Percentiles rank a stretch among this genome's conserved stretches.
Evolutionary conservation across 2,329 filamentous ascomycete genomes (phyloP).

Genomic region (Catunica adiposa): DNA sequence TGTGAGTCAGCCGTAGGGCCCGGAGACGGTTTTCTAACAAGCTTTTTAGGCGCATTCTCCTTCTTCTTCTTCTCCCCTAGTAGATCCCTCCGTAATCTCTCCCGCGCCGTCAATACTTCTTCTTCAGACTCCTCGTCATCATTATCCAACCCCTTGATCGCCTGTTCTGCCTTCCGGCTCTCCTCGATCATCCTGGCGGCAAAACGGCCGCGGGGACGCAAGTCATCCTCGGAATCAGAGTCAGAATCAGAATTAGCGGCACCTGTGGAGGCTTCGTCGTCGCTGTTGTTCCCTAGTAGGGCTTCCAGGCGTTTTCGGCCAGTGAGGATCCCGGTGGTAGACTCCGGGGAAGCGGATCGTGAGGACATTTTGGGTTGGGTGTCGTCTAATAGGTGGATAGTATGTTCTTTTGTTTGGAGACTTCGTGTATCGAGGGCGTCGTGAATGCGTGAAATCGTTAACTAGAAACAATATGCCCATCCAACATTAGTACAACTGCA

Average conservation of each 20-base stretch:
- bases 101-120: slow-evolving; percentile 7
- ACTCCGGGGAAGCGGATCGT: slow-evolving; percentile 7
- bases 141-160: slow-evolving; percentile 24
- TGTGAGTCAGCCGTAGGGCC: slow-evolving; percentile 18
- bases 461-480: no score
- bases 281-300: slow-evolving; percentile 35
- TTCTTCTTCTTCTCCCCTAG: slow-evolving; percentile 19
- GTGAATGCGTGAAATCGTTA: no score
- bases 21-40: slow-evolving; percentile 23
- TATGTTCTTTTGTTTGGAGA: no score
- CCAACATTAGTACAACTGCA: no score
- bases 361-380: slow-evolving; percentile 10
- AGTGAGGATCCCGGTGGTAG: slow-evolving; percentile 21
- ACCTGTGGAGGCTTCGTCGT: slow-evolving; percentile 27
- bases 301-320: slow-evolving; percentile 40
- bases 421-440: no score
- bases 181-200: slow-evolving; percentile 44
- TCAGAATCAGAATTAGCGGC: slow-evolving; percentile 14
- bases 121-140: slow-evolving; percentile 24
- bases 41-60: slow-evolving; percentile 18
- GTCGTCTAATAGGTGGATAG: no score
- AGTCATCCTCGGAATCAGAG: slow-evolving; percentile 17
- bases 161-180: slow-evolving; percentile 7
- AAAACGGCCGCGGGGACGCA: slow-evolving; percentile 44
- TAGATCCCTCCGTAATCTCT: slow-evolving; percentile 8